Evolutionary conservation across 192 early-diverging fungal genomes (phyloP).

Genomic region (Lobosporangium transversale): DNA sequence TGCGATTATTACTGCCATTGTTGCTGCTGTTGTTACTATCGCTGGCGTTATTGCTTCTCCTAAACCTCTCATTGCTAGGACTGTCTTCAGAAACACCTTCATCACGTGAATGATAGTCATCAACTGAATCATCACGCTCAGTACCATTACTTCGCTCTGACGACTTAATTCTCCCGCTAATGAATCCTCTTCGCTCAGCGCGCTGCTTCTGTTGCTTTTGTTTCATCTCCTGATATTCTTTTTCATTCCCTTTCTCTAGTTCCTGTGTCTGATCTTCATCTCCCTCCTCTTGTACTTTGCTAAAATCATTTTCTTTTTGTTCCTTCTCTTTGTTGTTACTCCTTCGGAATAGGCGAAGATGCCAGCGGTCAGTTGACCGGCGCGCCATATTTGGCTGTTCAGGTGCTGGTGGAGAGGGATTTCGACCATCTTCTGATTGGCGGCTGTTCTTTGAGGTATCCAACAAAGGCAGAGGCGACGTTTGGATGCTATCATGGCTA

Average conservation of each 20-base stretch:
- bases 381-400: conserved; percentile 6
- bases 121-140: too few species aligned
- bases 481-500: too few species aligned
- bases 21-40: too few species aligned
- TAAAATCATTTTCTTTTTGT: neutral
- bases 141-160: too few species aligned
- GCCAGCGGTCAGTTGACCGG: neutral
- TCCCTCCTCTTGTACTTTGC: neutral
- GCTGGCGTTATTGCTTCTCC: too few species aligned
- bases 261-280: neutral
- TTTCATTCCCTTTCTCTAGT: neutral
- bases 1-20: too few species aligned
- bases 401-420: neutral
- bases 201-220: neutral
- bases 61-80: too few species aligned
- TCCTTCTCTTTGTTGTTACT: neutral
- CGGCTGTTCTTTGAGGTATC: neutral
- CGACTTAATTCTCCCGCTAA: neutral
- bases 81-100: too few species aligned
- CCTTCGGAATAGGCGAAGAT: too few species aligned
- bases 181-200: neutral
- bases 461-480: too few species aligned
- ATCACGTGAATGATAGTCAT: too few species aligned
- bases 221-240: neutral
- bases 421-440: conserved; percentile 3